Conservation (phyloP, 345 rosid species). For the Noccaea caerulescens region DNA sequence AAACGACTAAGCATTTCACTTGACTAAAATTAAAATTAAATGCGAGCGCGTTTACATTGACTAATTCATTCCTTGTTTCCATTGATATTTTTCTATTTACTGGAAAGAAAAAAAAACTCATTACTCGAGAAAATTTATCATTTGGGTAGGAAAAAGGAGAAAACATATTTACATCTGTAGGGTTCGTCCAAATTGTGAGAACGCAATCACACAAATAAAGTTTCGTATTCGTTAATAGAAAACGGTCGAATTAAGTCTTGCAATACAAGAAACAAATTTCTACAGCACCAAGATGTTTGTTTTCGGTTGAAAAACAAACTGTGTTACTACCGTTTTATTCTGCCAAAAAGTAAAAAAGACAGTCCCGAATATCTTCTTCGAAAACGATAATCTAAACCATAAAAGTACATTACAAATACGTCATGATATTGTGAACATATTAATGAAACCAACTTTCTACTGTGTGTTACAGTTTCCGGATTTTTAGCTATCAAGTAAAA, state of each 20-base stretch:
- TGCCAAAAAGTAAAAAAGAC: background rate
- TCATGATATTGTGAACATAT: constrained; percentile 2
- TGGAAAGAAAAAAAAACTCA: background rate
- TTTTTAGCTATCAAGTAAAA: background rate
- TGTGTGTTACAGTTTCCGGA: constrained; percentile 25
- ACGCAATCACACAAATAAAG: background rate
- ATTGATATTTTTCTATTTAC: background rate
- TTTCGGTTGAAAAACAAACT: background rate
- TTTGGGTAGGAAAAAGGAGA: background rate
- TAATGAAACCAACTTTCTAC: constrained; percentile 20
- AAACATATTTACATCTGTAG: too few species aligned
- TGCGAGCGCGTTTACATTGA: constrained; percentile 27
- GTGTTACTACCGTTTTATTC: constrained; percentile 7
- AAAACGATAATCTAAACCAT: constrained; percentile 17
- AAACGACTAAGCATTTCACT: constrained; percentile 6
- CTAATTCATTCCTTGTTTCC: constrained; percentile 18
- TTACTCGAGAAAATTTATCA: background rate
- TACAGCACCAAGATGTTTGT: background rate
- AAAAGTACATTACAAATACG: constrained; percentile 27
- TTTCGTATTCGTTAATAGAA: background rate
- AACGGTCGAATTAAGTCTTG: background rate
- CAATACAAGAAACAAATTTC: background rate
- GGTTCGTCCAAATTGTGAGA: background rate
- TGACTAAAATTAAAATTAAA: constrained; percentile 22
- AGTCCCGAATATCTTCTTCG: constrained; percentile 3